Evolutionary conservation across 768 basidiomycete species (phyloP).

Genomic region (Coprinellus micaceus): DNA sequence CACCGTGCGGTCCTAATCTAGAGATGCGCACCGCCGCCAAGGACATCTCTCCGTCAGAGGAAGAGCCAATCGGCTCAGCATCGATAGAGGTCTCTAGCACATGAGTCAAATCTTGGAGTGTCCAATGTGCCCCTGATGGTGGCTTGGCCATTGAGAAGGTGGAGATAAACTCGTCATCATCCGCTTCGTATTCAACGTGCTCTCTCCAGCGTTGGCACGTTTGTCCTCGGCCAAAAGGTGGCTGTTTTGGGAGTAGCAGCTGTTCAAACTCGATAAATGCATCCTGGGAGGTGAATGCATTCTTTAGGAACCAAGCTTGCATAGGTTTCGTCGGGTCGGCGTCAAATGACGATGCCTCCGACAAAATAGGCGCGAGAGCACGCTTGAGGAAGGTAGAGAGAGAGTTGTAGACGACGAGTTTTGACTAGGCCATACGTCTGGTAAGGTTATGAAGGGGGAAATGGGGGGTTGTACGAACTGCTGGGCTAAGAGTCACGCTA

Average conservation of each 20-base stretch:
- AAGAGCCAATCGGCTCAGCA: neutral
- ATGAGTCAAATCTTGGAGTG: constrained; percentile 13
- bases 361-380: constrained; percentile 33
- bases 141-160: constrained; percentile 10
- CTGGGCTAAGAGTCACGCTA: constrained; percentile 60
- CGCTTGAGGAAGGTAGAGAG: constrained; percentile 61
- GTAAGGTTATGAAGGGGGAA: constrained; percentile 5
- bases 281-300: constrained; percentile 50
- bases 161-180: constrained; percentile 32
- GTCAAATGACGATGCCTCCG: constrained; percentile 3
- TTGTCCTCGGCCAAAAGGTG: constrained; percentile 10
- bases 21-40: neutral
- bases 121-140: constrained; percentile 6
- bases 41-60: neutral
- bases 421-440: constrained; percentile 52
- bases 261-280: constrained; percentile 54
- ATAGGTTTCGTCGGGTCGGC: constrained; percentile 19
- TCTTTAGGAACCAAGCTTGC: constrained; percentile 61
- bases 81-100: neutral
- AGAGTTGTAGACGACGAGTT: constrained; percentile 71
- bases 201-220: constrained; percentile 27
- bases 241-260: constrained; percentile 27
- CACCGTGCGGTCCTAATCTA: neutral
- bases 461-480: constrained; percentile 39
- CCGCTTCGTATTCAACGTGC: constrained; percentile 33